Conservation (phyloP, 305 asterid species). For the Solanum hybrid region DNA sequence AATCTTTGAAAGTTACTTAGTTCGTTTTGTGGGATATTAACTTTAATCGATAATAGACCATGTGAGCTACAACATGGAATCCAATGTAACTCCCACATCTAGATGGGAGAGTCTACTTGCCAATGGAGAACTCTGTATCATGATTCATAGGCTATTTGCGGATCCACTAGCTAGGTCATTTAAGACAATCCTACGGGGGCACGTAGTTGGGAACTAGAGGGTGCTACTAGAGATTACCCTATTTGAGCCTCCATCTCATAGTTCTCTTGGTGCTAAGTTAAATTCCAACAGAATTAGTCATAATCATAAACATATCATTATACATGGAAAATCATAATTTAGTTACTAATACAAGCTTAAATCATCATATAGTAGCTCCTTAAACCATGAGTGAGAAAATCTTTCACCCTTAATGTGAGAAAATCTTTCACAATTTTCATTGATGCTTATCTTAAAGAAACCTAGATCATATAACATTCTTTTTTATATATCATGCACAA, state of each 20-base stretch:
- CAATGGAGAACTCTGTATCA: not conserved
- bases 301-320: not conserved
- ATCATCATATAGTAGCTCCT: not conserved
- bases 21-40: not conserved
- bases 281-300: not conserved
- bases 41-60: not conserved
- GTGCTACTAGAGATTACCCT: not conserved
- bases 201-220: not conserved
- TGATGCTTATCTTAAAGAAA: not conserved
- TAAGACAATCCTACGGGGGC: no score
- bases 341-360: not conserved
- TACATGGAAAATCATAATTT: not conserved
- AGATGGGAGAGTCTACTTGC: not conserved
- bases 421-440: not conserved
- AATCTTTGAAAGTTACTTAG: not conserved
- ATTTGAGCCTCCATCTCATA: not conserved
- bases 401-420: not conserved
- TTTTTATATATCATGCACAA: no score
- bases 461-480: no score
- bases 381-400: not conserved
- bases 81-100: not conserved
- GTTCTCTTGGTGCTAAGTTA: not conserved
- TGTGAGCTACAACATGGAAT: not conserved
- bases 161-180: no score
- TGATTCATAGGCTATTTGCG: not conserved